A percentile compares a stretch with the other conserved stretches of the same genome.
Conservation (phyloP, 768 basidiomycete genomes). For the Coprinopsis cinerea region DNA sequence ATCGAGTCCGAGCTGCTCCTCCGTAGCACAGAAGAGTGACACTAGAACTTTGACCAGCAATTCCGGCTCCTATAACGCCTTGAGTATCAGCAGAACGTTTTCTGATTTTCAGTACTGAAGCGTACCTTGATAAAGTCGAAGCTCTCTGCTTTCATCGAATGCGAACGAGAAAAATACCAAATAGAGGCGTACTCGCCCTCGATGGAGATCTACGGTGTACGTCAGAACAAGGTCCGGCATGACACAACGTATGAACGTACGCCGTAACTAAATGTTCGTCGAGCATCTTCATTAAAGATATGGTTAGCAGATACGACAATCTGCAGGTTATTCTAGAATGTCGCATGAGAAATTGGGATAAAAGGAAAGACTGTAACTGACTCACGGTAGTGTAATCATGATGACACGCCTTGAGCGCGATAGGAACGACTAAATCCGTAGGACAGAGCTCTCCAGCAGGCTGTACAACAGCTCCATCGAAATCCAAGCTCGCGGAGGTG, state of each 20-base stretch:
- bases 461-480: too few relatives aligned
- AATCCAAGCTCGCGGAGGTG: too few relatives aligned
- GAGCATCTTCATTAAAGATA: slow-evolving; percentile 1
- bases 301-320: not conserved
- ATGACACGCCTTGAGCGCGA: not conserved
- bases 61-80: slow-evolving; percentile 10
- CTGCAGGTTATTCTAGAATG: not conserved
- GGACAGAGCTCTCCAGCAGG: too few relatives aligned
- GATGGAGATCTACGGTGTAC: slow-evolving; percentile 5
- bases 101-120: not conserved
- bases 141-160: slow-evolving; percentile 4
- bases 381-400: not conserved
- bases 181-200: slow-evolving; percentile 4
- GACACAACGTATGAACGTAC: not conserved
- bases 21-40: slow-evolving; percentile 15
- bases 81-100: not conserved
- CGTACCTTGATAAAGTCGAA: slow-evolving; percentile 5
- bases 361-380: not conserved
- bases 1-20: slow-evolving; percentile 16
- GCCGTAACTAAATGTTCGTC: not conserved
- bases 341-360: not conserved
- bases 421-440: too few relatives aligned
- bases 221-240: not conserved
- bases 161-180: slow-evolving; percentile 10
- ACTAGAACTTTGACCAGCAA: slow-evolving; percentile 15